Percentiles rank a stretch among this genome's conserved stretches.
Evolutionary conservation across 371 early-diverging fungal species (phyloP).

Genomic region (Haplosporangium sp.): DNA sequence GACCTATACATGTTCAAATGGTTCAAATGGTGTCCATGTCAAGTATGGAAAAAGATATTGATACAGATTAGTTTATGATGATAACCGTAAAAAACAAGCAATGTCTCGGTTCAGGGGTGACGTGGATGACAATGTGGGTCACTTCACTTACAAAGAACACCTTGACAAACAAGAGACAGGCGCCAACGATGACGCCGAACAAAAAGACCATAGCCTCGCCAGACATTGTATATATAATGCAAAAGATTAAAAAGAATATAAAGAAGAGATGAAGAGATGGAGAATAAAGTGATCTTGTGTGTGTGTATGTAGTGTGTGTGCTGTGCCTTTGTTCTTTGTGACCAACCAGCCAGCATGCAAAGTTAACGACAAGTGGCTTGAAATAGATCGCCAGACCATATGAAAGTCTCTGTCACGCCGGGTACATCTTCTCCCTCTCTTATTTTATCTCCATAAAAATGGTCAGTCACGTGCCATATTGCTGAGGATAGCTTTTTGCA

Average conservation of each 20-base stretch:
- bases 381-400: not conserved
- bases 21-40: not conserved
- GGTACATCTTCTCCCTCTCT: constrained; percentile 23
- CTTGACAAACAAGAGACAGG: constrained; percentile 90
- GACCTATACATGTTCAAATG: constrained; percentile 18
- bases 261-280: constrained; percentile 5
- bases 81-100: too few relatives aligned
- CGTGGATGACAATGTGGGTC: too few relatives aligned
- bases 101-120: not conserved
- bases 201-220: constrained; percentile 86
- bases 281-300: not conserved
- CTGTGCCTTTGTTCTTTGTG: constrained; percentile 3
- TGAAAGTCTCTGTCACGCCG: not conserved
- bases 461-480: constrained; percentile 23
- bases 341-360: not conserved
- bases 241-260: not conserved
- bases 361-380: constrained; percentile 11
- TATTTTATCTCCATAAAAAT: constrained; percentile 21
- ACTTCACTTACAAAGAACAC: constrained; percentile 86
- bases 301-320: not conserved
- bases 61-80: too few relatives aligned
- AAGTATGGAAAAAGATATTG: too few relatives aligned
- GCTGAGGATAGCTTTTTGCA: not conserved
- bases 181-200: constrained; percentile 91
- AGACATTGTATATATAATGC: constrained; percentile 63